Evolutionary conservation across 768 basidiomycete genomes (phyloP).

Genomic region (Boletus tylopilopsis): DNA sequence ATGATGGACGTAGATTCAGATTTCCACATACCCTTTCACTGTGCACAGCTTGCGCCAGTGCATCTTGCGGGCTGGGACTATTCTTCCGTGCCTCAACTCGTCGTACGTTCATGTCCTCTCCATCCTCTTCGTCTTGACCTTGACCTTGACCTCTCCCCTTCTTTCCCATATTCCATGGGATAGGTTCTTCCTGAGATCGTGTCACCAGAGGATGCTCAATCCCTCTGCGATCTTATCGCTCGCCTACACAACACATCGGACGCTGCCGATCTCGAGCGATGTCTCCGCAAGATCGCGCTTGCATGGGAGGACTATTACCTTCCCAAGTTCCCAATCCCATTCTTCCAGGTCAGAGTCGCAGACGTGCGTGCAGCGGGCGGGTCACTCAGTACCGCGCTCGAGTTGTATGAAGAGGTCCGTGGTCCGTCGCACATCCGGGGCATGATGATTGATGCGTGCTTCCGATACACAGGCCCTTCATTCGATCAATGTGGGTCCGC

Average conservation of each 20-base stretch:
- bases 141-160: neutral
- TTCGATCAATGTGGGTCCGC: constrained; percentile 16
- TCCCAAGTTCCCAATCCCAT: constrained; percentile 29
- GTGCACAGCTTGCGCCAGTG: constrained; percentile 26
- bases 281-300: constrained; percentile 25
- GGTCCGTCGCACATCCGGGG: too few species aligned
- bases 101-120: constrained; percentile 20
- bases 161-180: neutral
- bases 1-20: constrained; percentile 20
- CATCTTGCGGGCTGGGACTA: constrained; percentile 29
- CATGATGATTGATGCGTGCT: neutral
- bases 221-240: constrained; percentile 15
- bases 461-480: constrained; percentile 18
- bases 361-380: constrained; percentile 30
- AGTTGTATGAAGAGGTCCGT: constrained; percentile 30
- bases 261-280: constrained; percentile 17
- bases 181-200: constrained; percentile 24
- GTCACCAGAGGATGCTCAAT: constrained; percentile 18
- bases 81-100: constrained; percentile 22
- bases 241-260: constrained; percentile 16
- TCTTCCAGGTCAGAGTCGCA: constrained; percentile 31
- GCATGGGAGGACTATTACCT: constrained; percentile 32
- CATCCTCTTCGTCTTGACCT: neutral
- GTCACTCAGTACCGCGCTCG: constrained; percentile 28
- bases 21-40: constrained; percentile 30